Percentiles rank a stretch among this genome's conserved stretches.
Evolutionary conservation across 768 basidiomycete species (phyloP).

Genomic region (Serendipita sp.): DNA sequence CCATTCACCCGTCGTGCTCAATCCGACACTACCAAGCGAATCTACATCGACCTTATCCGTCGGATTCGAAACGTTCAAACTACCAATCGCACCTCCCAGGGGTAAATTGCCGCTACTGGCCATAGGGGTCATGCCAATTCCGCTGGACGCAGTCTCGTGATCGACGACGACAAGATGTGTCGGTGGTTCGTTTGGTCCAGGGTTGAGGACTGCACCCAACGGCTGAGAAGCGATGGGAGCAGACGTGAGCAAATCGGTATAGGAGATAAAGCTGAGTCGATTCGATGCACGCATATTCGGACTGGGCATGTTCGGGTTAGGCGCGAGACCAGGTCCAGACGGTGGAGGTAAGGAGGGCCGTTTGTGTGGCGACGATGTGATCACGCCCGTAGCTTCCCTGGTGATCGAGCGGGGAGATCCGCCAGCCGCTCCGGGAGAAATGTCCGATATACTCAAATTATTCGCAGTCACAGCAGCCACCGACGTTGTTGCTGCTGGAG

Average conservation of each 20-base stretch:
- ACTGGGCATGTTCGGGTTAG: not conserved
- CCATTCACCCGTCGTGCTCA: conserved; percentile 50
- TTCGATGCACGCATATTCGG: conserved; percentile 27
- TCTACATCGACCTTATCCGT: conserved; percentile 25
- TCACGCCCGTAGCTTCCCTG: not conserved
- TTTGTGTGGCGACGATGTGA: not conserved
- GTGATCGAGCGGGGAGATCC: not conserved
- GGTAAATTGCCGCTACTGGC: not conserved
- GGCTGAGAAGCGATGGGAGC: conserved; percentile 58
- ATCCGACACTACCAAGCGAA: conserved; percentile 18
- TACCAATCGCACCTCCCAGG: conserved; percentile 4
- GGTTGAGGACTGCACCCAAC: conserved; percentile 50
- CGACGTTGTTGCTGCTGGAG: not conserved
- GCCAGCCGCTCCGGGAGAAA: not conserved
- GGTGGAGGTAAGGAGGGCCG: not conserved
- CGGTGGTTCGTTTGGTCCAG: conserved; percentile 43
- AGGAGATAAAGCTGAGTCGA: conserved; percentile 78
- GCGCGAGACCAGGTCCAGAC: not conserved
- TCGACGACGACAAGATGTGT: conserved; percentile 55
- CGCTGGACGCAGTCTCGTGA: conserved; percentile 8
- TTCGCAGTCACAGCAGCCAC: not conserved
- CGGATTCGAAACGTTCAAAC: not conserved
- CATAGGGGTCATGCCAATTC: not conserved
- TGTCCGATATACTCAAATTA: not conserved
- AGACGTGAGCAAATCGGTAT: conserved; percentile 66